Percentiles rank a stretch among this genome's conserved stretches.
phyloP scores from a whole-genome alignment of 768 basidiomycete genomes.

The Gautieria morchelliformis region DNA sequence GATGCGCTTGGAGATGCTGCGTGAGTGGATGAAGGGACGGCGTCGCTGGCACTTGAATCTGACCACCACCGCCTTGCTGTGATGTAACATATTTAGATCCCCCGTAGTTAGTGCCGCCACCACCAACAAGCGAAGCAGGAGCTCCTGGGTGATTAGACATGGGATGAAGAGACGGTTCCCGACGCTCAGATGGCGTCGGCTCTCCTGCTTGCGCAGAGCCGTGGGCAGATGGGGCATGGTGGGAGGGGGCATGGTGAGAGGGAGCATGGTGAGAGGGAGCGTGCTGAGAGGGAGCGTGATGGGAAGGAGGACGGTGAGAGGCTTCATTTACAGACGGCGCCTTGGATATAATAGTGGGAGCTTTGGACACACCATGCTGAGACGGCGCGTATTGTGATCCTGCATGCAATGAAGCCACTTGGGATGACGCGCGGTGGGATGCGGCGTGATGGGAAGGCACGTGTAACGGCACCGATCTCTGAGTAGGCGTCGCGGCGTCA shows the following conservation, averaged over 20 bases:
- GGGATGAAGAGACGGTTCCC: slow-evolving; percentile 5
- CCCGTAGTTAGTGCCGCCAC: slow-evolving; percentile 2
- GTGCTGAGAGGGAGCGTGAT: not conserved
- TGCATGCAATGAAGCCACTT: not conserved
- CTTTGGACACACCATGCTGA: not conserved
- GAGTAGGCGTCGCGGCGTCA: slow-evolving; percentile 1
- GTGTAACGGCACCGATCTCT: not conserved
- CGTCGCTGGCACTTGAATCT: not conserved
- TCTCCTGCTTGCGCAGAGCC: not conserved
- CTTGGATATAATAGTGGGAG: not conserved
- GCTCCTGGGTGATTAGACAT: slow-evolving; percentile 5
- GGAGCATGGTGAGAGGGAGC: not conserved
- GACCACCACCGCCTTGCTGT: slow-evolving; percentile 3
- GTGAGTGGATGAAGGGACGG: slow-evolving; percentile 8
- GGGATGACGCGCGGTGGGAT: not conserved
- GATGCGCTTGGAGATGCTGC: slow-evolving; percentile 6
- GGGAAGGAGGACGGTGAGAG: not conserved
- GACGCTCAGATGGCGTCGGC: not conserved
- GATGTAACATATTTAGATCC: slow-evolving; percentile 4
- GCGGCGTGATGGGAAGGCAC: not conserved
- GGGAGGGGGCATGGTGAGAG: not conserved
- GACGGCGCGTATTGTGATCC: not conserved
- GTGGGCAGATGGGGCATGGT: not conserved
- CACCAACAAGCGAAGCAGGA: not conserved
- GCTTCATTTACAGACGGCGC: not conserved